Evolutionary conservation across 495 filamentous ascomycete species (phyloP).

Genomic region (Xylaria nigripes): DNA sequence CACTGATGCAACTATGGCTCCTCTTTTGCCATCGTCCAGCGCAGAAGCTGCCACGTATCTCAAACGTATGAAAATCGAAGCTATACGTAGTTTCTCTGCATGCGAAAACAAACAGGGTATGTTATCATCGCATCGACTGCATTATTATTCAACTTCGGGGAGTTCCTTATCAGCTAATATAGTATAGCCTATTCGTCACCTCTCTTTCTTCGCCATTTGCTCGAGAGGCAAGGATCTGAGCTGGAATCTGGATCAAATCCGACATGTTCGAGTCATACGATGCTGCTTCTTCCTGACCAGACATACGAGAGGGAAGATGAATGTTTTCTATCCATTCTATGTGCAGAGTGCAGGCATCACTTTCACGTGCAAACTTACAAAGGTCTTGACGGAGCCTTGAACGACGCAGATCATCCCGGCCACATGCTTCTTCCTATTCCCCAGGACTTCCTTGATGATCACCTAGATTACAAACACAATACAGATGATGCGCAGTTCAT

Average conservation of each 20-base stretch:
- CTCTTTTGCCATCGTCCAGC: neutral
- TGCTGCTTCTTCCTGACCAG: conserved; percentile 18
- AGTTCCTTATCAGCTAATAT: conserved; percentile 1
- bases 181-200: conserved; percentile 19
- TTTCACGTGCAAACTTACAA: conserved; percentile 17
- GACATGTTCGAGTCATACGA: conserved; percentile 16
- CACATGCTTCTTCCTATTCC: conserved; percentile 20
- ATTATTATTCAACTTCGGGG: neutral
- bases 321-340: conserved; percentile 17
- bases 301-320: neutral
- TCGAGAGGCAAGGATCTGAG: conserved; percentile 10
- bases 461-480: neutral
- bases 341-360: conserved; percentile 17
- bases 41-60: neutral
- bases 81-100: neutral
- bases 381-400: neutral
- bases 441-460: neutral
- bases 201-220: conserved; percentile 16
- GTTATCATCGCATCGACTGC: neutral
- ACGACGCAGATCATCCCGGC: conserved; percentile 11
- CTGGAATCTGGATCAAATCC: neutral
- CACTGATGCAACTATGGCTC: neutral
- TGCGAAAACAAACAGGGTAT: neutral
- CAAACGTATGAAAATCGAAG: neutral
- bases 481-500: conserved; percentile 34